Percentiles rank a stretch among this genome's conserved stretches.
Conservation (phyloP, 2,329 filamentous ascomycete species). For the Camptophora hylomeconis region DNA sequence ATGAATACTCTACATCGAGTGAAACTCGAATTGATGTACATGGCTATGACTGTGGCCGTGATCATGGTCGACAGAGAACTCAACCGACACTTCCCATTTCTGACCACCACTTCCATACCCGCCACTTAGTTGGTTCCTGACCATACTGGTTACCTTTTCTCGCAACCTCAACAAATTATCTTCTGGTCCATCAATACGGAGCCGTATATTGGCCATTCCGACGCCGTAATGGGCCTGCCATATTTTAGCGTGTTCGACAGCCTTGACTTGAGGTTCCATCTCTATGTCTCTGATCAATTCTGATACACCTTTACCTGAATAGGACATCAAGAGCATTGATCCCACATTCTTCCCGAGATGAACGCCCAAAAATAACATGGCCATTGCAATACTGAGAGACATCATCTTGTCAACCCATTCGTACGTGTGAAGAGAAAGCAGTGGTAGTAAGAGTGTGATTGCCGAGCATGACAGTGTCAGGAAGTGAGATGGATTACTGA, state of each 20-base stretch:
- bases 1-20: no score
- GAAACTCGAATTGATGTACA: no score
- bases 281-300: conserved; percentile 78
- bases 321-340: conserved; percentile 92
- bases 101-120: conserved; percentile 65
- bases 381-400: conserved; percentile 65
- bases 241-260: conserved; percentile 82
- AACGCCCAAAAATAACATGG: conserved; percentile 79
- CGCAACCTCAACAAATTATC: conserved; percentile 59
- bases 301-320: conserved; percentile 47
- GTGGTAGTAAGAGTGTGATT: conserved; percentile 65
- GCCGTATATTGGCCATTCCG: conserved; percentile 86
- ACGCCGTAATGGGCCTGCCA: conserved; percentile 98
- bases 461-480: conserved; percentile 78
- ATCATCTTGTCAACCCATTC: conserved; percentile 72
- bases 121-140: conserved; percentile 76
- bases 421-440: conserved; percentile 70
- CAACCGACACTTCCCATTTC: conserved; percentile 86
- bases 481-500: conserved; percentile 91
- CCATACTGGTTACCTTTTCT: conserved; percentile 60
- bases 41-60: conserved; percentile 13
- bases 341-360: conserved; percentile 76
- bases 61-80: conserved; percentile 46
- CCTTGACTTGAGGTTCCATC: conserved; percentile 59
- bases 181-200: conserved; percentile 54